Percentiles rank a stretch among this genome's conserved stretches.
Conservation (phyloP, 495 filamentous ascomycete species). For the Neurospora hispaniola region DNA sequence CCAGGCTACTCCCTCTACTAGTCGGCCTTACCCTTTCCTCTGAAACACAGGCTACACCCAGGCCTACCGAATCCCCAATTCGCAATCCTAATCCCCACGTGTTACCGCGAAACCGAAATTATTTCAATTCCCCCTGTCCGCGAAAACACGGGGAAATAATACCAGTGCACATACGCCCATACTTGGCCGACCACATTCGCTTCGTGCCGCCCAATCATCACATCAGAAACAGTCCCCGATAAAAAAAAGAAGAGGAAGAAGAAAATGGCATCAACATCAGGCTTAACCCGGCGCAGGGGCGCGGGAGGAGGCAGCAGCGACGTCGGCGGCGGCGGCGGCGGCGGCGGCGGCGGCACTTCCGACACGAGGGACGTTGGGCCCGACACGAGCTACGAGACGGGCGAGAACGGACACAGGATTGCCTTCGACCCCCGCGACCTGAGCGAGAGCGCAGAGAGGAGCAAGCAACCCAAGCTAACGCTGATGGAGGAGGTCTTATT, state of each 20-base stretch:
- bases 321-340: slow-evolving; percentile 20
- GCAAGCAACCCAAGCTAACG: slow-evolving; percentile 95
- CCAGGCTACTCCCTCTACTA: not conserved
- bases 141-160: not conserved
- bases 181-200: not conserved
- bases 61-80: not conserved
- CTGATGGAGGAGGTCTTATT: slow-evolving; percentile 97
- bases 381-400: slow-evolving; percentile 84
- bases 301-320: slow-evolving; percentile 17
- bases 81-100: not conserved
- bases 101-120: not conserved
- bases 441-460: slow-evolving; percentile 91
- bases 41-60: not conserved
- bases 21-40: not conserved
- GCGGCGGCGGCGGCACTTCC: slow-evolving; percentile 20
- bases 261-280: slow-evolving; percentile 14
- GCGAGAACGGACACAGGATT: slow-evolving; percentile 97
- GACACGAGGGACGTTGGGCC: slow-evolving; percentile 51
- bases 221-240: not conserved
- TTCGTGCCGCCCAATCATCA: not conserved
- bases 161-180: not conserved
- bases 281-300: slow-evolving; percentile 27
- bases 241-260: not conserved
- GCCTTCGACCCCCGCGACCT: slow-evolving; percentile 96
- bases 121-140: not conserved